These are phyloP conservation scores for Trichoderma harzianum DNA, from an alignment of 2,329 filamentous ascomycete species.

Conservation along the genomic window DNA sequence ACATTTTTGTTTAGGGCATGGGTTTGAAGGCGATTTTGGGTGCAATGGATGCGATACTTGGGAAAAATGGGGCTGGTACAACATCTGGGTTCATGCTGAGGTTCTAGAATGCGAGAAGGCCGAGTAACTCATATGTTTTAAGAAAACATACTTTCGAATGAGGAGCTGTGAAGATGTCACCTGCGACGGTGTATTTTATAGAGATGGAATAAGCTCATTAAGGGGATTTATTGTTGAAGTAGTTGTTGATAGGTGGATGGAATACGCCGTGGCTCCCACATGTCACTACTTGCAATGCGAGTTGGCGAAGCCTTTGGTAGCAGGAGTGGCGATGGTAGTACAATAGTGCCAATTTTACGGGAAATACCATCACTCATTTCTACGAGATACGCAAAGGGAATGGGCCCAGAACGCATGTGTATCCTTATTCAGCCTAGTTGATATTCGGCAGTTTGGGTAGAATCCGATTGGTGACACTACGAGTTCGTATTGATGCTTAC, in stretches of 20 bases:
- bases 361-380: too few species aligned
- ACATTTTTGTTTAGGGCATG: neutral
- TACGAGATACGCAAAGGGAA: neutral
- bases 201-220: too few species aligned
- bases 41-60: neutral
- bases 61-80: neutral
- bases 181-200: too few species aligned
- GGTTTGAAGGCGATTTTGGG: neutral
- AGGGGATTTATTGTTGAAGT: too few species aligned
- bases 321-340: too few species aligned
- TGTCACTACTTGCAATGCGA: too few species aligned
- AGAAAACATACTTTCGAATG: neutral
- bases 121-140: neutral
- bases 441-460: neutral
- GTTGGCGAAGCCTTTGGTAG: too few species aligned
- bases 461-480: neutral
- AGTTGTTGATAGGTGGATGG: too few species aligned
- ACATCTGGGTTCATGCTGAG: neutral
- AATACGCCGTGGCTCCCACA: too few species aligned
- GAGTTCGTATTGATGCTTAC: neutral
- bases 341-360: too few species aligned
- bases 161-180: neutral
- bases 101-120: neutral
- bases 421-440: neutral
- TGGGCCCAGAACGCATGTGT: neutral